A percentile compares a stretch with the other conserved stretches of the same genome.
These are phyloP conservation scores for Gossypium arboreum DNA, from an alignment of 345 rosid genomes.

Conservation along the genomic window DNA sequence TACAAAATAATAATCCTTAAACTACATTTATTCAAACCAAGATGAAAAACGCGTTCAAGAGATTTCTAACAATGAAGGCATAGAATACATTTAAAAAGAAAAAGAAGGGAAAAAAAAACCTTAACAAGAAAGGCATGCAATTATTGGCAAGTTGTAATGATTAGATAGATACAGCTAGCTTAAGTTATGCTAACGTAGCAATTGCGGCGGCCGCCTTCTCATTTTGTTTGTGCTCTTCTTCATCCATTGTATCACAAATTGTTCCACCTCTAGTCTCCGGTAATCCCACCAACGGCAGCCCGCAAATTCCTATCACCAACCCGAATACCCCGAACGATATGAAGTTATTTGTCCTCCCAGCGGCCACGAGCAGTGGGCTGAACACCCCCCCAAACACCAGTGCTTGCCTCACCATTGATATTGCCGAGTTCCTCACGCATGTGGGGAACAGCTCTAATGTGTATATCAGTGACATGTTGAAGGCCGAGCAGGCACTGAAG, in stretches of 20 bases:
- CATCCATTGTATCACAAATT: slow-evolving; percentile 58
- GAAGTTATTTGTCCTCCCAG: slow-evolving; percentile 36
- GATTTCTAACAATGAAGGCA: no score
- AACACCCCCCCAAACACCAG: slow-evolving; percentile 51
- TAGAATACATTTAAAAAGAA: no score
- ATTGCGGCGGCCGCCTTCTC: neutral
- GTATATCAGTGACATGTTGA: slow-evolving; percentile 39
- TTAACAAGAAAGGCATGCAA: neutral
- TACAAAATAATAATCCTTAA: no score
- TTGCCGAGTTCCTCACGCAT: slow-evolving; percentile 57
- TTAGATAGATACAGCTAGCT: neutral
- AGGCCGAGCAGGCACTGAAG: slow-evolving; percentile 48
- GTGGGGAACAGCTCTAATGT: slow-evolving; percentile 62
- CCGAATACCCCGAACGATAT: slow-evolving; percentile 59
- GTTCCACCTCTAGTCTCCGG: slow-evolving; percentile 57
- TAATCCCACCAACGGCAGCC: slow-evolving; percentile 41
- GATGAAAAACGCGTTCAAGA: no score
- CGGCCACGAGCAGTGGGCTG: slow-evolving; percentile 55
- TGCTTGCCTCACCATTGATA: slow-evolving; percentile 59
- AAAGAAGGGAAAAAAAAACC: no score
- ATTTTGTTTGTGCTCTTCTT: slow-evolving; percentile 41
- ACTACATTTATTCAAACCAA: no score
- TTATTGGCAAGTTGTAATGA: neutral
- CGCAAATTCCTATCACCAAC: slow-evolving; percentile 46
- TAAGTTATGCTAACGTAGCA: neutral